Conservation (phyloP, 331 rosid genomes). For the Rhamnella rubrinervis region DNA sequence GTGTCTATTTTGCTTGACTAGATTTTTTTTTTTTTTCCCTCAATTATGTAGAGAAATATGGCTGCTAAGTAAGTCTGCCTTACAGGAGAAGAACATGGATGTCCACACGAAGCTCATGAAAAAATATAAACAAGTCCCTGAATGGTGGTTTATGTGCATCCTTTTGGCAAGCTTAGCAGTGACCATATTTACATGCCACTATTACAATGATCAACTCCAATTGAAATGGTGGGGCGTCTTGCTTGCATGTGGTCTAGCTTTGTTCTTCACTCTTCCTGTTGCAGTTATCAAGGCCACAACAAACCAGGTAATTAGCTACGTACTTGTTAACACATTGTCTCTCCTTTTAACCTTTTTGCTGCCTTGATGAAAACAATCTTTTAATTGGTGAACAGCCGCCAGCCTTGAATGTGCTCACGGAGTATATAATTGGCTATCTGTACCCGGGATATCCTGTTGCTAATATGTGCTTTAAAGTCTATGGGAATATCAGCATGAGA, state of each 20-base stretch:
- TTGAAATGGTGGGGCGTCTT: slow-evolving; percentile 86
- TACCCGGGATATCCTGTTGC: slow-evolving; percentile 88
- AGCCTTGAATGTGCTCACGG: slow-evolving; percentile 67
- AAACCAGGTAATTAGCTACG: slow-evolving; percentile 51
- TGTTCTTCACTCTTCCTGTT: slow-evolving; percentile 71
- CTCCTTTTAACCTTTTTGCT: not conserved
- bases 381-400: slow-evolving; percentile 43
- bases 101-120: slow-evolving; percentile 84
- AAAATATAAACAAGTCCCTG: slow-evolving; percentile 64
- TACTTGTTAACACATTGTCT: not conserved
- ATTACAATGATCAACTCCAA: slow-evolving; percentile 60
- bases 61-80: slow-evolving; percentile 68
- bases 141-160: slow-evolving; percentile 73
- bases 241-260: slow-evolving; percentile 62
- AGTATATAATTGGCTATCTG: slow-evolving; percentile 70
- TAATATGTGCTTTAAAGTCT: slow-evolving; percentile 68
- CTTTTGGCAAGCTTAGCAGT: slow-evolving; percentile 54
- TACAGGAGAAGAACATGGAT: slow-evolving; percentile 56
- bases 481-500: slow-evolving; percentile 70
- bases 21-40: not conserved
- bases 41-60: slow-evolving; percentile 53
- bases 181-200: slow-evolving; percentile 52
- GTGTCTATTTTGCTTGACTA: no score
- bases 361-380: not conserved
- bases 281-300: slow-evolving; percentile 78